These are phyloP conservation scores for Alternaria sp. DNA, from an alignment of 2,329 filamentous ascomycete species.

Conservation along the genomic window DNA sequence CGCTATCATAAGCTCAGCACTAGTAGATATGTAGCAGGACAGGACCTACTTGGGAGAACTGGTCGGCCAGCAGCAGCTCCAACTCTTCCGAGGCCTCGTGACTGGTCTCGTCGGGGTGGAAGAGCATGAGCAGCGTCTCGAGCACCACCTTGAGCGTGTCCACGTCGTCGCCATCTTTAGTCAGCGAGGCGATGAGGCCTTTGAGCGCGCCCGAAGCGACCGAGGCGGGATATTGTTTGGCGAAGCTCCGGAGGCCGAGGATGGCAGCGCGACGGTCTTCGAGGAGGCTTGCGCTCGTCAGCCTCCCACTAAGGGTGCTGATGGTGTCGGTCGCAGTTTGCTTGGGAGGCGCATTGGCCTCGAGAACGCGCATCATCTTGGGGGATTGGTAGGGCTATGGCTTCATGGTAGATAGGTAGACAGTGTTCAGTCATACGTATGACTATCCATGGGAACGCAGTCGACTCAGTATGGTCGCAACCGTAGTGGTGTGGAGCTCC, in stretches of 20 bases:
- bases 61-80: constrained; percentile 92
- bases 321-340: constrained; percentile 97
- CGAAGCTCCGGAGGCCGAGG: constrained; percentile 89
- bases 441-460: neutral
- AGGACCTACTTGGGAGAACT: constrained; percentile 81
- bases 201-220: constrained; percentile 92
- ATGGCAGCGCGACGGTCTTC: constrained; percentile 95
- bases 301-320: constrained; percentile 81
- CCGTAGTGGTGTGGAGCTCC: constrained; percentile 13
- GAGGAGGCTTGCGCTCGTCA: constrained; percentile 86
- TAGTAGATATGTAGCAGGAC: constrained; percentile 17
- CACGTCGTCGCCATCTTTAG: constrained; percentile 89
- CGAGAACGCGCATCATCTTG: constrained; percentile 62
- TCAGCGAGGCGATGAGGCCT: constrained; percentile 82
- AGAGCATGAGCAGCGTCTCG: constrained; percentile 94
- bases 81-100: constrained; percentile 96
- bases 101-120: constrained; percentile 70
- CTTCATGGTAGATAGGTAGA: constrained; percentile 18
- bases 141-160: constrained; percentile 95
- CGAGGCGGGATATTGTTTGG: constrained; percentile 93
- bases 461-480: neutral
- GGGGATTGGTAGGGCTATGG: constrained; percentile 17
- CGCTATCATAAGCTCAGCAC: constrained; percentile 67
- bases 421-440: neutral
- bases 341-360: constrained; percentile 82